Evolutionary conservation across 768 basidiomycete species (phyloP), one percentile per base, ranked within the genome.

Genomic region (Hebeloma cylindrosporum): DNA sequence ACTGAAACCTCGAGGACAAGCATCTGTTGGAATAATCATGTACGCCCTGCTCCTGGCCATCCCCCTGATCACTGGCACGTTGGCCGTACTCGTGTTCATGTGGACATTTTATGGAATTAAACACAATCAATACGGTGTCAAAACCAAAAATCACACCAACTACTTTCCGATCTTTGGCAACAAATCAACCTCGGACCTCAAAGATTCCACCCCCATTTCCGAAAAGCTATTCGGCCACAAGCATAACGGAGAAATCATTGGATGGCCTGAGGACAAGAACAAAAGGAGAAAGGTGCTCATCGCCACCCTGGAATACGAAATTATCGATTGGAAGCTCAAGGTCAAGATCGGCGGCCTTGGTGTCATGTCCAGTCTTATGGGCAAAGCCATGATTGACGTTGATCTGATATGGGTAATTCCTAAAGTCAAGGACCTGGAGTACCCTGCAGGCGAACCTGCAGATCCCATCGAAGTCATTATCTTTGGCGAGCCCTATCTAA

Each of bases 361-460:
- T 74, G 93, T 95, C 70, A 96, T 96, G 93, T 95, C 93, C 3
- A 85, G 85, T 65, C 73, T 96, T 26, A 96, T 96, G 93, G 93
- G 93, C 52, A 96, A 95, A 66, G 93, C 93, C 4, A 96, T 96
- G 93, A 89, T 88, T 35, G 93, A 96, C 60, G 93, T 95, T 41
- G 93, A 95, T 62, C 71, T 96, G 33, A 72, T 96, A 45, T 96
- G 93, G 93, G 85, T 96, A 37, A 61, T 94, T 13, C 93, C 93
- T 33, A 96, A 96, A 61, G 93, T 96, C 55, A 93, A 93, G 68
- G 93, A 95, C 58, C 52, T 96, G 9, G 93, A 94, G 37, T 96
- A 96, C 59, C 93, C 93, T 22, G 77, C 82, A 29, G 93, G 93
- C 17, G 93, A 95, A 1, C 89, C 88, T 31, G 85, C 87, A 2